phyloP scores from a whole-genome alignment of 1,284 basidiomycete species.

The Mycena sp. region DNA sequence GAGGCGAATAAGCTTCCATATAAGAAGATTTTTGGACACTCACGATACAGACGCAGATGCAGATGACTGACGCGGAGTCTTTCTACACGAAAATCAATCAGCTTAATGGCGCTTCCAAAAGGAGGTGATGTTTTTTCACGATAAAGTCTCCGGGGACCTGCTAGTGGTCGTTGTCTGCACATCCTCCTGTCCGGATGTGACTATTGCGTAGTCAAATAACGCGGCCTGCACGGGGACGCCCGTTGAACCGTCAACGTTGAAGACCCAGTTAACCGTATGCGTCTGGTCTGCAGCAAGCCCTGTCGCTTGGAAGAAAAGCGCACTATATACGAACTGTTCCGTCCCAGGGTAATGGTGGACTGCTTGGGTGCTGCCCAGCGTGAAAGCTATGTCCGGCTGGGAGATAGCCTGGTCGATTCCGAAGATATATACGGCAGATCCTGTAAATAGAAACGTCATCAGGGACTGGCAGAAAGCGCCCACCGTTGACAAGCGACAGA shows the following conservation, averaged over 20 bases:
- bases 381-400: slow-evolving; percentile 19
- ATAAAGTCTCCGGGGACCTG: background rate
- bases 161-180: background rate
- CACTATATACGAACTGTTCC: slow-evolving; percentile 12
- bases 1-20: background rate
- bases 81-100: background rate
- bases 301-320: slow-evolving; percentile 21
- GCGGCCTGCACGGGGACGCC: slow-evolving; percentile 7
- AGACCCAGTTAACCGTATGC: slow-evolving; percentile 16
- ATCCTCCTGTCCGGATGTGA: slow-evolving; percentile 12
- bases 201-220: slow-evolving; percentile 24
- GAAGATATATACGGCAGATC: slow-evolving; percentile 24
- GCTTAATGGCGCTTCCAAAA: background rate
- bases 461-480: background rate
- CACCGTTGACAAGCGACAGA: background rate
- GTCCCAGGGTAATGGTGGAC: slow-evolving; percentile 19
- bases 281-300: too few species aligned
- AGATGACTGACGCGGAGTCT: background rate
- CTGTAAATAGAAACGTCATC: background rate
- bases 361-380: background rate
- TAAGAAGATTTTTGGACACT: background rate
- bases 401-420: slow-evolving; percentile 16
- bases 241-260: slow-evolving; percentile 1
- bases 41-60: too few species aligned
- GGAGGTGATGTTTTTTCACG: too few species aligned